A percentile compares a stretch with the other conserved stretches of the same genome.
Evolutionary conservation across 192 early-diverging fungal genomes (phyloP).

Genomic region (Umbelopsis sp.): DNA sequence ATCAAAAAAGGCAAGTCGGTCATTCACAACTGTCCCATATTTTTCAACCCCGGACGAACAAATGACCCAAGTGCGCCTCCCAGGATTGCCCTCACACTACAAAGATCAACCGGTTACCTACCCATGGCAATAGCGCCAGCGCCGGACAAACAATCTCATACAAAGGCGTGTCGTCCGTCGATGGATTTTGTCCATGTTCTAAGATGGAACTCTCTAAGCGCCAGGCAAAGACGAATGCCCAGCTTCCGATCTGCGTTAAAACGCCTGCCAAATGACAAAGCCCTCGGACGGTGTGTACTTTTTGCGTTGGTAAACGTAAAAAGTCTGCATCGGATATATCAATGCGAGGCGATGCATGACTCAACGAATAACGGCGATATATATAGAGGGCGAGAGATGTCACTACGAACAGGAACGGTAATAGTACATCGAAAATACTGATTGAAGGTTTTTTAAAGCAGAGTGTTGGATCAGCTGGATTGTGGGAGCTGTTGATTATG

Average conservation of each 20-base stretch:
- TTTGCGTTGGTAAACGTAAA: slow-evolving; percentile 32
- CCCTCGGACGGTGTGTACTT: slow-evolving; percentile 17
- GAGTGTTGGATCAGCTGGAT: neutral
- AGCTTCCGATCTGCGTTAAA: slow-evolving; percentile 31
- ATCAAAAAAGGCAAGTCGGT: slow-evolving; percentile 20
- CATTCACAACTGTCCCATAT: slow-evolving; percentile 16
- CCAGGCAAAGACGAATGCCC: slow-evolving; percentile 41
- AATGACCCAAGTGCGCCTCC: slow-evolving; percentile 15
- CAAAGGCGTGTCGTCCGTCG: neutral
- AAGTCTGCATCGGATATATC: slow-evolving; percentile 25
- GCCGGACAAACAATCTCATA: slow-evolving; percentile 31
- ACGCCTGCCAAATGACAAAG: slow-evolving; percentile 23
- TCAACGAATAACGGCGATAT: neutral
- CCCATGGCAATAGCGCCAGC: slow-evolving; percentile 29
- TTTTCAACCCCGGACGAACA: slow-evolving; percentile 12
- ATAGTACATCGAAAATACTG: slow-evolving; percentile 9
- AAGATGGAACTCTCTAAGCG: slow-evolving; percentile 33
- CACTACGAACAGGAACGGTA: slow-evolving; percentile 6
- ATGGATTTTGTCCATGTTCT: slow-evolving; percentile 13
- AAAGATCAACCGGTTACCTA: slow-evolving; percentile 9
- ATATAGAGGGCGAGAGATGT: slow-evolving; percentile 6
- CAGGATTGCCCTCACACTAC: neutral
- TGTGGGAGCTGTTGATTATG: neutral
- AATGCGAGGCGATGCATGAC: neutral
- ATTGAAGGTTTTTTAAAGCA: slow-evolving; percentile 2